Conservation (phyloP, 2,329 filamentous ascomycete species). For the Sporothrix luriei region DNA sequence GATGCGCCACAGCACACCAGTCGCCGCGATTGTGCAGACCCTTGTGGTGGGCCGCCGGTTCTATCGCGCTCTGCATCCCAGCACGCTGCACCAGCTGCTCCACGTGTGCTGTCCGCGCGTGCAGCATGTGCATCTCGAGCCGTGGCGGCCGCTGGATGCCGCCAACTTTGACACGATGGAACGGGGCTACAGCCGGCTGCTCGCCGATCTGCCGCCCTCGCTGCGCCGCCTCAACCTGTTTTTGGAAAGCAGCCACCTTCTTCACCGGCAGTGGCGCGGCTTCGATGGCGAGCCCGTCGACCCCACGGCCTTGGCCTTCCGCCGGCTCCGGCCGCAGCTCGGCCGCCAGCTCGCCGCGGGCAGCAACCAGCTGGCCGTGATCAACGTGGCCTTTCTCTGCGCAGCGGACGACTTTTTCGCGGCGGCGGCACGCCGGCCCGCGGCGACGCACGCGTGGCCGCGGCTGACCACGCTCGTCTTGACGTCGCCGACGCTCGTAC, state of each 20-base stretch:
- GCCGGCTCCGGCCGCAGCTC: not conserved
- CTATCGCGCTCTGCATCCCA: not conserved
- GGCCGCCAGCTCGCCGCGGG: not conserved
- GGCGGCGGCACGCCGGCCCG: not conserved
- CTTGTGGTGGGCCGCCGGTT: not conserved
- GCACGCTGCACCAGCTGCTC: not conserved
- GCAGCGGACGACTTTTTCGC: not conserved
- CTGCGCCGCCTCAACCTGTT: not conserved
- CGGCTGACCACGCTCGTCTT: not conserved
- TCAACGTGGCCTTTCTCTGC: not conserved
- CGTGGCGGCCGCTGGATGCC: conserved; percentile 1
- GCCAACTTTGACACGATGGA: conserved; percentile 1
- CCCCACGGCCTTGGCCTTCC: not conserved
- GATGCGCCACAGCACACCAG: not conserved
- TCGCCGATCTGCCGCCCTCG: not conserved
- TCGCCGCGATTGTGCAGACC: not conserved
- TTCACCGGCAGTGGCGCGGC: not conserved
- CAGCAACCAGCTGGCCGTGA: not conserved
- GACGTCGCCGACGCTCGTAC: not conserved
- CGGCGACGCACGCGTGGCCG: not conserved
- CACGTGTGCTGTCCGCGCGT: not conserved
- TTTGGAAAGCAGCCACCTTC: not conserved
- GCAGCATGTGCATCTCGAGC: not conserved
- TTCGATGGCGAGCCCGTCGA: not conserved
- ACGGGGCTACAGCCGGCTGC: not conserved